Evolutionary conservation across 371 early-diverging fungal species (phyloP).

Genomic region (Chytridium lagenaria): DNA sequence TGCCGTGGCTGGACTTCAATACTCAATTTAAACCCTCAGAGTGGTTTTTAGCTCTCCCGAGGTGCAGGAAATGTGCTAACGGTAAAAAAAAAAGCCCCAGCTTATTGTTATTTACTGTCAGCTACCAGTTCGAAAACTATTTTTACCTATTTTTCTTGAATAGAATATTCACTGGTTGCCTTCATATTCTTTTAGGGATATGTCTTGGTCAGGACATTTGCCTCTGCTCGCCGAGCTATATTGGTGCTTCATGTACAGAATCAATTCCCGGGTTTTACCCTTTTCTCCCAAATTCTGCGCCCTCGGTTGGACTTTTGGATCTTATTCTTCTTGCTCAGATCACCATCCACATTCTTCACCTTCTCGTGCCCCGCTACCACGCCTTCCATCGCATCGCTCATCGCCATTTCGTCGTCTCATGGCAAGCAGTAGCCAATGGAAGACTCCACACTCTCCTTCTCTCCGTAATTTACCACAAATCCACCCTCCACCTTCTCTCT

Average conservation of each 20-base stretch:
- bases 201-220: conserved; percentile 19
- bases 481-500: conserved; percentile 10
- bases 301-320: neutral
- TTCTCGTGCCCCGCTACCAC: conserved; percentile 16
- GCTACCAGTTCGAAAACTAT: too few species aligned
- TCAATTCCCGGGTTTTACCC: conserved; percentile 17
- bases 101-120: neutral
- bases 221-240: conserved; percentile 17
- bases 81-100: conserved; percentile 4
- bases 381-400: neutral
- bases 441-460: conserved; percentile 18
- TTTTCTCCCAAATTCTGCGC: neutral
- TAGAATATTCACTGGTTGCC: neutral
- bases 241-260: neutral
- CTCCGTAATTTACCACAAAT: neutral
- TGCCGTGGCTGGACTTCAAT: conserved; percentile 4
- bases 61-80: conserved; percentile 5
- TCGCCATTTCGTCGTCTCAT: conserved; percentile 15
- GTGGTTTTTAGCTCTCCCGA: conserved; percentile 11
- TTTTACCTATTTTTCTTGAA: neutral
- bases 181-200: neutral
- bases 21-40: neutral
- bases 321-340: conserved; percentile 9
- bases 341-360: neutral
- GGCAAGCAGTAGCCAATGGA: neutral